Conservation (phyloP, 148 eudicot species). For the Chenopodium berlandieri region DNA sequence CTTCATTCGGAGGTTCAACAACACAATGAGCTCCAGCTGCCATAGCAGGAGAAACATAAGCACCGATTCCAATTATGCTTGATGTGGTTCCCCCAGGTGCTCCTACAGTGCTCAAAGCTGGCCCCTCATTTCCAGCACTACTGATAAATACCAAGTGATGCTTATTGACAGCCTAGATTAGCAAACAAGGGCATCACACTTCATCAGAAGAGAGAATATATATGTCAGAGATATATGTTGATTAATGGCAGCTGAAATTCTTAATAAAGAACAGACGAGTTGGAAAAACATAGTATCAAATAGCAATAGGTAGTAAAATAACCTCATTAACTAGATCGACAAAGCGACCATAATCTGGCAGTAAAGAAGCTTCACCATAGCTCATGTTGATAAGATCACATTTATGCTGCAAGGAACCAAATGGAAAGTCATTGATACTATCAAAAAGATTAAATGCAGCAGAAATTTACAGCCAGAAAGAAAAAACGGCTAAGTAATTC, state of each 20-base stretch:
- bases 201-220: conserved; percentile 1
- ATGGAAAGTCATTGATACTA: conserved; percentile 7
- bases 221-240: not conserved
- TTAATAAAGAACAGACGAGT: conserved; percentile 4
- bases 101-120: conserved; percentile 94
- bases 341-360: conserved; percentile 98
- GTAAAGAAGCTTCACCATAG: conserved; percentile 85
- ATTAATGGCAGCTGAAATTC: not conserved
- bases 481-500: not conserved
- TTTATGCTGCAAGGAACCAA: conserved; percentile 66
- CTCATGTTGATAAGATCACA: conserved; percentile 99
- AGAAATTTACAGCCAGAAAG: not conserved
- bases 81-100: conserved; percentile 98
- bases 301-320: not conserved
- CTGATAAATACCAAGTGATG: conserved; percentile 78
- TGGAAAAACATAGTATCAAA: not conserved
- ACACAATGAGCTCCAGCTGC: conserved; percentile 92
- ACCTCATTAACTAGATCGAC: conserved; percentile 97
- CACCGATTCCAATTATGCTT: conserved; percentile 96
- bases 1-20: conserved; percentile 86
- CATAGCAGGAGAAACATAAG: conserved; percentile 99
- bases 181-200: conserved; percentile 5
- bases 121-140: conserved; percentile 97
- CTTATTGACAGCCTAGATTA: conserved; percentile 76
- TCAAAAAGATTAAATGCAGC: conserved; percentile 9